Conservation (phyloP, 164 flowering plant genomes). For the Magnolia officinalis region DNA sequence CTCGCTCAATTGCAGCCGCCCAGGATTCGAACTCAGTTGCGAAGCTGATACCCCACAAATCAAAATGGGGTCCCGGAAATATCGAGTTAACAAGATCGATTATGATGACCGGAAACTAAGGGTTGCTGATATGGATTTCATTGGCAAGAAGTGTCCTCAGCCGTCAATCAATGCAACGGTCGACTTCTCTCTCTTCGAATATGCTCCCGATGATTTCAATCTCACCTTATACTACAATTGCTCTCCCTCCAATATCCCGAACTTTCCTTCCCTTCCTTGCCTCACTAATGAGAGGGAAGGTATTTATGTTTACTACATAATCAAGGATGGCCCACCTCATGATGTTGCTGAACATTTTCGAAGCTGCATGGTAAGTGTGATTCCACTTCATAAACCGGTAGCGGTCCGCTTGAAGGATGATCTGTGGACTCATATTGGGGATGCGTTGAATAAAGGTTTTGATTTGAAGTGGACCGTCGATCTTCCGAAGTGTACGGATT, state of each 20-base stretch:
- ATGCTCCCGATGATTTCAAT: neutral
- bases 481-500: neutral
- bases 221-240: neutral
- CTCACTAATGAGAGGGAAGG: too few species aligned
- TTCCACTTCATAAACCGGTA: neutral
- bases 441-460: neutral
- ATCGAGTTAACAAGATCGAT: conserved; percentile 33
- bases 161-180: neutral
- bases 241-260: neutral
- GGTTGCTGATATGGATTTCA: neutral
- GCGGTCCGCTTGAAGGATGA: neutral
- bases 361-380: neutral
- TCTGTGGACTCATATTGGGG: neutral
- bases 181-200: neutral
- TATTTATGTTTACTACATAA: neutral
- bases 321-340: neutral
- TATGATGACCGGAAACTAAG: conserved; percentile 17
- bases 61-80: conserved; percentile 9
- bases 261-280: neutral
- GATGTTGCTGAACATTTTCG: neutral
- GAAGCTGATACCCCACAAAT: neutral
- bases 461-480: neutral
- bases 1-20: conserved; percentile 44
- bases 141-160: neutral
- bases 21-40: conserved; percentile 38